These are phyloP conservation scores for Berberis vulgaris DNA, from an alignment of 164 flowering plant genomes.

Conservation along the genomic window DNA sequence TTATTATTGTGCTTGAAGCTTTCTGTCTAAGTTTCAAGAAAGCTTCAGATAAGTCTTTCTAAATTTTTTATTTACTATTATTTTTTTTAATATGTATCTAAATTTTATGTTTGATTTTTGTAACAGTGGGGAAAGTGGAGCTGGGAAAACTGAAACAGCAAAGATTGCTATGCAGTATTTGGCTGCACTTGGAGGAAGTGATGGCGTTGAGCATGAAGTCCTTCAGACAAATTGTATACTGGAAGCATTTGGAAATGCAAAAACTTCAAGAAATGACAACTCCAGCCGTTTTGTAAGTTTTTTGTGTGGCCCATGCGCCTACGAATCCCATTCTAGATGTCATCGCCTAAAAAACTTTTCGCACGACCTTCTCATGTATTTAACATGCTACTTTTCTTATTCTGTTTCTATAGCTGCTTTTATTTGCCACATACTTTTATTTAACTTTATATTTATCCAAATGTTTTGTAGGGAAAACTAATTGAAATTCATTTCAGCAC, in stretches of 20 bases:
- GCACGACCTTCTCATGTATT: background rate
- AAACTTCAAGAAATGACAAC: constrained; percentile 80
- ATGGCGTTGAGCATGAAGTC: constrained; percentile 51
- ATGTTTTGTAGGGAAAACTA: constrained; percentile 60
- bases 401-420: background rate
- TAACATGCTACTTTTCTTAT: background rate
- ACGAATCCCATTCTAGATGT: background rate
- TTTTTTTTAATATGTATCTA: background rate
- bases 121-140: constrained; percentile 88
- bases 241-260: constrained; percentile 98
- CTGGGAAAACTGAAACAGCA: constrained; percentile 93
- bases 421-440: background rate
- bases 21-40: background rate
- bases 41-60: too few species aligned
- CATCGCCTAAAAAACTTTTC: background rate
- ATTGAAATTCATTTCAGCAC: constrained; percentile 73
- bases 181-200: constrained; percentile 64
- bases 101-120: background rate
- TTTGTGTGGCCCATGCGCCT: too few species aligned
- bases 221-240: constrained; percentile 56
- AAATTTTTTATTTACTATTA: background rate
- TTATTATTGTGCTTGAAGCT: background rate
- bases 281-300: constrained; percentile 70
- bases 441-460: background rate
- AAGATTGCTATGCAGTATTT: constrained; percentile 73